phyloP scores from a whole-genome alignment of 2,329 filamentous ascomycete species.

The Aspergillus fumigatus region DNA sequence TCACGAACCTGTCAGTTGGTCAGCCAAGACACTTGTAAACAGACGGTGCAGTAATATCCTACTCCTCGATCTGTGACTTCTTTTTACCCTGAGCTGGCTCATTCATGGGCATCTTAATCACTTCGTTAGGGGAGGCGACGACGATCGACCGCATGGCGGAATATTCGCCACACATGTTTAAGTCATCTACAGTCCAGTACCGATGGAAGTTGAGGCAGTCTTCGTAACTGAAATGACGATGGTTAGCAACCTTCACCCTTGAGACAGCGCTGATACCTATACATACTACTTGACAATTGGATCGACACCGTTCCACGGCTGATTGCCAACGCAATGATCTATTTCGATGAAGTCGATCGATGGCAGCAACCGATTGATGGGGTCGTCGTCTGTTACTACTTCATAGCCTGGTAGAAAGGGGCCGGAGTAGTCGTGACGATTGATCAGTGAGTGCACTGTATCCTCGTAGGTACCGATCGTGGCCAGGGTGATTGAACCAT shows the following conservation, averaged over 20 bases:
- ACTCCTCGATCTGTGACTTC: constrained; percentile 87
- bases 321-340: constrained; percentile 94
- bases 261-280: constrained; percentile 16
- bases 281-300: constrained; percentile 50
- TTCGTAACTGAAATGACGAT: constrained; percentile 60
- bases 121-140: constrained; percentile 74
- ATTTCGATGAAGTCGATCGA: constrained; percentile 66
- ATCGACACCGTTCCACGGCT: constrained; percentile 81
- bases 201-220: constrained; percentile 81
- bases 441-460: constrained; percentile 81
- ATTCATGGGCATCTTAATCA: constrained; percentile 96
- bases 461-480: constrained; percentile 83
- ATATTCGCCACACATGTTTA: constrained; percentile 83
- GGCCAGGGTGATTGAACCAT: constrained; percentile 61
- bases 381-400: constrained; percentile 43
- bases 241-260: constrained; percentile 1
- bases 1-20: constrained; percentile 44
- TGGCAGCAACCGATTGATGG: constrained; percentile 50
- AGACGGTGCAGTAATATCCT: constrained; percentile 21
- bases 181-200: constrained; percentile 93
- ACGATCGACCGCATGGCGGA: constrained; percentile 80
- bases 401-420: constrained; percentile 75
- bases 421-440: constrained; percentile 63
- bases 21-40: neutral
- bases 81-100: constrained; percentile 82